Conservation (phyloP, 164 flowering plant genomes). For the Vitis amurensis region DNA sequence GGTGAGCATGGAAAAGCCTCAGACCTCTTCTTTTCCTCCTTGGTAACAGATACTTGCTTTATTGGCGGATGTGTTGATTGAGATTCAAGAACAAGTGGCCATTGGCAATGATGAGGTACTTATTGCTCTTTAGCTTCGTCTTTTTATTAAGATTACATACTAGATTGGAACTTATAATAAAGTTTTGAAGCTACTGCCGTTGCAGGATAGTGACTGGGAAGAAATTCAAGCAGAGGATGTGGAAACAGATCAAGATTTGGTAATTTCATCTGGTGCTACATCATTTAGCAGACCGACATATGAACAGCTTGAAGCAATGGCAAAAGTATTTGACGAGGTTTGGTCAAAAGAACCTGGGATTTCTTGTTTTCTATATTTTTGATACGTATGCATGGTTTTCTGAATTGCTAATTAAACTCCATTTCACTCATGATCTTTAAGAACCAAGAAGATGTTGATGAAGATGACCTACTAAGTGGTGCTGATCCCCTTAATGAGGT, state of each 20-base stretch:
- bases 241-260: slow-evolving; percentile 31
- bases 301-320: slow-evolving; percentile 76
- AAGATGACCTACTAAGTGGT: slow-evolving; percentile 52
- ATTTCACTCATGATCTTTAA: slow-evolving; percentile 14
- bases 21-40: neutral
- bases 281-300: slow-evolving; percentile 43
- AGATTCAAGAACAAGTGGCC: slow-evolving; percentile 81
- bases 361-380: neutral
- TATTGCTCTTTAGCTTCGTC: neutral
- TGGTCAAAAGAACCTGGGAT: neutral
- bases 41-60: slow-evolving; percentile 66
- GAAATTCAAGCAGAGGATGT: slow-evolving; percentile 47
- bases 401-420: slow-evolving; percentile 5
- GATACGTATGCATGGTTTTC: no score
- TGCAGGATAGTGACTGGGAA: slow-evolving; percentile 92
- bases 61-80: slow-evolving; percentile 77
- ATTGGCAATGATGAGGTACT: slow-evolving; percentile 65
- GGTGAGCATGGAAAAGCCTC: neutral
- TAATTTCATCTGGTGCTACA: slow-evolving; percentile 35
- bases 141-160: neutral
- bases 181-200: slow-evolving; percentile 5
- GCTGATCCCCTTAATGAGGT: slow-evolving; percentile 89
- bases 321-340: slow-evolving; percentile 72
- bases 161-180: neutral
- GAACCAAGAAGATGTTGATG: slow-evolving; percentile 67